Percentiles rank a stretch among this genome's conserved stretches.
These are phyloP conservation scores for Sporormia fimetaria DNA, from an alignment of 495 filamentous ascomycete species.

Conservation along the genomic window DNA sequence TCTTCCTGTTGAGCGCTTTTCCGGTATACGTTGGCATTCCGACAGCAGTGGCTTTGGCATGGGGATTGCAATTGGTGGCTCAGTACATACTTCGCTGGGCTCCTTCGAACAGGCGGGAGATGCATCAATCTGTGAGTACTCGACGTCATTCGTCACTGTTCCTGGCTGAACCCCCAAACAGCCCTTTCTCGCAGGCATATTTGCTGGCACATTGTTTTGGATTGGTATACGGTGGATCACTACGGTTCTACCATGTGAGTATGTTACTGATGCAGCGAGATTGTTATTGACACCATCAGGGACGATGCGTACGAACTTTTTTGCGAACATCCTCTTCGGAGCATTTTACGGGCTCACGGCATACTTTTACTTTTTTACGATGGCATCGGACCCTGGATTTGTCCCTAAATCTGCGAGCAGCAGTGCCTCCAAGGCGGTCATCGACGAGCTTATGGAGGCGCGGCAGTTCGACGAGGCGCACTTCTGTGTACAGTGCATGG, in stretches of 20 bases:
- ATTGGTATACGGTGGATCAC: conserved; percentile 66
- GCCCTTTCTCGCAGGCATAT: conserved; percentile 89
- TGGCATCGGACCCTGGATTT: conserved; percentile 83
- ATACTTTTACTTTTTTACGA: conserved; percentile 79
- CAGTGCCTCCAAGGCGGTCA: conserved; percentile 73
- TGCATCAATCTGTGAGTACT: conserved; percentile 69
- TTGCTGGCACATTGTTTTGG: conserved; percentile 77
- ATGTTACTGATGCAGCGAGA: conserved; percentile 5
- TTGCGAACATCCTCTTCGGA: conserved; percentile 66
- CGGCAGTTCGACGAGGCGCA: conserved; percentile 91
- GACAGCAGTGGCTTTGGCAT: conserved; percentile 50
- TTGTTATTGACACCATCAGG: conserved; percentile 33
- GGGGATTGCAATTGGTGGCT: conserved; percentile 65
- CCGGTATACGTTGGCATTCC: conserved; percentile 67
- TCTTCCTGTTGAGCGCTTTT: conserved; percentile 63
- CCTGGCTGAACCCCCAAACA: conserved; percentile 31
- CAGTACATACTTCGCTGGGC: conserved; percentile 68
- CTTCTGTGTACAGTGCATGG: conserved; percentile 91
- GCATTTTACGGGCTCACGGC: conserved; percentile 50
- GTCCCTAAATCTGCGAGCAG: conserved; percentile 87
- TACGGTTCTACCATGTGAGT: conserved; percentile 55
- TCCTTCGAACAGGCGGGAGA: conserved; percentile 70
- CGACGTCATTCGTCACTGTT: not conserved
- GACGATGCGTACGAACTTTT: conserved; percentile 50
- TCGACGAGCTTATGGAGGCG: conserved; percentile 66